phyloP scores from a whole-genome alignment of 192 early-diverging fungal species.

The Coemansia sp. region DNA sequence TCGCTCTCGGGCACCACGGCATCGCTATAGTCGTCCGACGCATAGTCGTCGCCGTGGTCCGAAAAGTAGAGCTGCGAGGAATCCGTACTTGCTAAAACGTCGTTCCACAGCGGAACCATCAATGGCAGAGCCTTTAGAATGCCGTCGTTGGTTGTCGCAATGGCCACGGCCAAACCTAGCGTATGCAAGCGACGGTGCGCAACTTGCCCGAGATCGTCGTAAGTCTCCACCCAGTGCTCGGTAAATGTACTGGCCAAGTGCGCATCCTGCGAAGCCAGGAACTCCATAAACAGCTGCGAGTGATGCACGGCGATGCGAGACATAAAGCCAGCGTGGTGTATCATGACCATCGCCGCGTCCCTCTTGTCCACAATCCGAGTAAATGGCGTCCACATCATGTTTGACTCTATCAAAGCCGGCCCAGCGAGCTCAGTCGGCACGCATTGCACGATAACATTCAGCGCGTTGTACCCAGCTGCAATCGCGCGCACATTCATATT shows the following conservation, averaged over 20 bases:
- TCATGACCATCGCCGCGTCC: conserved; percentile 24
- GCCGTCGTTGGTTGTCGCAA: conserved; percentile 37
- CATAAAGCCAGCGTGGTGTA: conserved; percentile 36
- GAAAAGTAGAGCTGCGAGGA: conserved; percentile 28
- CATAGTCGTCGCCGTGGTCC: conserved; percentile 20
- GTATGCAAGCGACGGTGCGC: conserved; percentile 37
- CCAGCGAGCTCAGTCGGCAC: conserved; percentile 10
- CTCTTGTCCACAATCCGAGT: conserved; percentile 39
- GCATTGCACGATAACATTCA: conserved; percentile 39
- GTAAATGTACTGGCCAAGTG: conserved; percentile 16
- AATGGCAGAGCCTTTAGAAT: conserved; percentile 25
- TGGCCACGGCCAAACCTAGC: conserved; percentile 27
- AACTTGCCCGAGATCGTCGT: conserved; percentile 36
- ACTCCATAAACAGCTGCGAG: conserved; percentile 37
- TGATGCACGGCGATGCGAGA: conserved; percentile 41
- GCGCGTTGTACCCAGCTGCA: conserved; percentile 31
- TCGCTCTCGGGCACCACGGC: conserved; percentile 29
- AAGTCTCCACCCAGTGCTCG: conserved; percentile 36
- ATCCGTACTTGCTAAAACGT: conserved; percentile 42
- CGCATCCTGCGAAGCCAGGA: conserved; percentile 29
- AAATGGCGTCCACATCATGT: conserved; percentile 39
- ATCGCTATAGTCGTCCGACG: conserved; percentile 2
- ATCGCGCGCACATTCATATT: conserved; percentile 28
- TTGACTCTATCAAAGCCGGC: conserved; percentile 12
- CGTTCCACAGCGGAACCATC: conserved; percentile 55